phyloP scores from a whole-genome alignment of 2,329 filamentous ascomycete genomes.

The Pseudogymnoascus sp. region DNA sequence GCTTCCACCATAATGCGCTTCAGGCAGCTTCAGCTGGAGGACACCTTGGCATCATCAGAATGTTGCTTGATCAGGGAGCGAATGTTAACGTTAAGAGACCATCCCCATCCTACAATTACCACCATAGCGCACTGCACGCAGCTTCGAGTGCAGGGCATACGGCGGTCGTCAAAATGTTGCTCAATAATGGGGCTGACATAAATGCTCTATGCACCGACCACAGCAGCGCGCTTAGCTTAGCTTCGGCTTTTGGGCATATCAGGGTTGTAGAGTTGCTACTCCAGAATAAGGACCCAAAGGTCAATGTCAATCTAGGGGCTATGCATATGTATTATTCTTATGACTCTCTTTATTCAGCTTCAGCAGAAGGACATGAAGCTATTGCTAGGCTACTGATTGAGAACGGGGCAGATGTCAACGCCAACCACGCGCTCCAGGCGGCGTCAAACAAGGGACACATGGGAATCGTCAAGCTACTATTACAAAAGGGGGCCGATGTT shows the following conservation, averaged over 20 bases:
- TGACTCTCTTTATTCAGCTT: too few relatives aligned
- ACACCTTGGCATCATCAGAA: neutral
- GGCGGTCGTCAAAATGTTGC: neutral
- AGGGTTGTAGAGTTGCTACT: neutral
- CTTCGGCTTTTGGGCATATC: neutral
- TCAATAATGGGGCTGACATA: neutral
- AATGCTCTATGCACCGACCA: neutral
- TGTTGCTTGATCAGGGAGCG: neutral
- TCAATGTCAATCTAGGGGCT: too few relatives aligned
- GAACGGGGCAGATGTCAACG: neutral
- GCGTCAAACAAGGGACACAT: neutral
- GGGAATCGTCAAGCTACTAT: neutral
- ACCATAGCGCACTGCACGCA: neutral
- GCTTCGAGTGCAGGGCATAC: neutral
- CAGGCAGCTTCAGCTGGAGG: neutral
- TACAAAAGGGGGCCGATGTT: neutral
- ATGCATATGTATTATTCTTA: too few relatives aligned
- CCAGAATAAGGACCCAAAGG: neutral
- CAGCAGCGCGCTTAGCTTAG: neutral
- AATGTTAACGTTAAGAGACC: neutral
- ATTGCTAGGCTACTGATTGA: neutral
- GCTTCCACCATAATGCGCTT: neutral
- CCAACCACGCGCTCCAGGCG: neutral
- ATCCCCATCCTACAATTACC: too few relatives aligned
- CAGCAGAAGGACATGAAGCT: neutral